A percentile compares a stretch with the other conserved stretches of the same genome.
Conservation (phyloP, 2,329 filamentous ascomycete species). For the Trichoderma hamatum region DNA sequence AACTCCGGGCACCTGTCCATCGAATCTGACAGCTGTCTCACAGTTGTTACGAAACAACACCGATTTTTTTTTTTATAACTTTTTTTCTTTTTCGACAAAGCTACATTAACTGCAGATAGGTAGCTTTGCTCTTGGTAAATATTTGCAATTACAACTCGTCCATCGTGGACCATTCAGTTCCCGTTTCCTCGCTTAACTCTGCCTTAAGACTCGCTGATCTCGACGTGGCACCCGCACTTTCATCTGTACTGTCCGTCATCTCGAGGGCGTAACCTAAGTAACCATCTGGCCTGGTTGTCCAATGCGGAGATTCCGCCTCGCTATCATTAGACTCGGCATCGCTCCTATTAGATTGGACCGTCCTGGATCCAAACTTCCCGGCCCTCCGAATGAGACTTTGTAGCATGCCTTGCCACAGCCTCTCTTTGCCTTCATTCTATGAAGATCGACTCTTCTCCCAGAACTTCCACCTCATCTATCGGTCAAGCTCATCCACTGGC, state of each 20-base stretch:
- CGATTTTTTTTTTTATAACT: neutral
- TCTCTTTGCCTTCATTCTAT: conserved; percentile 37
- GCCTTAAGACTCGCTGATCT: neutral
- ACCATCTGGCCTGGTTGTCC: neutral
- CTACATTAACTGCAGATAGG: conserved; percentile 15
- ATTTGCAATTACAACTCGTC: neutral
- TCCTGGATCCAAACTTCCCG: conserved; percentile 17
- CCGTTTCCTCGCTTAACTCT: neutral
- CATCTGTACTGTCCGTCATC: neutral
- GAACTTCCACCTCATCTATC: conserved; percentile 49
- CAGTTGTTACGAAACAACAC: neutral
- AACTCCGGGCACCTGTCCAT: neutral
- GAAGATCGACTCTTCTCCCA: conserved; percentile 37
- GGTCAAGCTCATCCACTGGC: conserved; percentile 75
- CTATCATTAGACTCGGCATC: neutral
- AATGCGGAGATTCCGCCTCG: neutral
- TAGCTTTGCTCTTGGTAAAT: neutral
- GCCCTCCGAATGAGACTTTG: conserved; percentile 7
- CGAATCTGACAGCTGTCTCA: conserved; percentile 15
- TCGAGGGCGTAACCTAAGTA: no score
- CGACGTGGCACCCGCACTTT: neutral
- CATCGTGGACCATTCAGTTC: neutral
- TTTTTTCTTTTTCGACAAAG: neutral
- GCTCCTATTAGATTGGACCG: neutral
- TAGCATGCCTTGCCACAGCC: conserved; percentile 32